These are phyloP conservation scores for Trichoderma simmonsii DNA, from an alignment of 2,329 filamentous ascomycete genomes.

Conservation along the genomic window DNA sequence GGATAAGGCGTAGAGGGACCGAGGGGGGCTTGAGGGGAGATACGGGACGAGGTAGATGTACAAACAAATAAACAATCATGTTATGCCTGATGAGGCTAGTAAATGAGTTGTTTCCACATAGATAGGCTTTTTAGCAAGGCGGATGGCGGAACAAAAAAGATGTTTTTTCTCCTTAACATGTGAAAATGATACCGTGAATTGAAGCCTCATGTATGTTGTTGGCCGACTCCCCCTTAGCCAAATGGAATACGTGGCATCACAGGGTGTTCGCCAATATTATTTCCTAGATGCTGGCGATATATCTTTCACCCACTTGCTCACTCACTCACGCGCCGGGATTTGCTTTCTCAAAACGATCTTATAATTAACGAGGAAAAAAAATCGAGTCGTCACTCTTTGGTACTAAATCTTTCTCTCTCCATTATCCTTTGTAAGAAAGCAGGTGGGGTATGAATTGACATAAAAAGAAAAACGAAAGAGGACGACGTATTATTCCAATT, in stretches of 20 bases:
- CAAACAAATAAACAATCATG: slow-evolving; percentile 12
- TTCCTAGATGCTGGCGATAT: too few relatives aligned
- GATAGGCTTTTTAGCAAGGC: neutral
- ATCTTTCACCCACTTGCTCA: too few relatives aligned
- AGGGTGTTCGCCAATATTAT: neutral
- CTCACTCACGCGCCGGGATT: neutral
- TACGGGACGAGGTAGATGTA: slow-evolving; percentile 1
- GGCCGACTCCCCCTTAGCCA: neutral
- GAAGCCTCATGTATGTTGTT: neutral
- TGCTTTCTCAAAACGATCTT: neutral
- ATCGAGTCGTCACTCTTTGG: neutral
- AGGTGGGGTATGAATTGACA: slow-evolving; percentile 1
- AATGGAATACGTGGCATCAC: neutral
- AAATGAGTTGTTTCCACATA: neutral
- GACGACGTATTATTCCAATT: neutral
- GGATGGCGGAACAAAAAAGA: neutral
- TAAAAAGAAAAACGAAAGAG: neutral
- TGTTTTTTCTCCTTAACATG: neutral
- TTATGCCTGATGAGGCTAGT: slow-evolving; percentile 7
- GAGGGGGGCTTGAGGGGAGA: neutral
- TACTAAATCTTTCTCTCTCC: neutral
- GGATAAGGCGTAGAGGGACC: neutral
- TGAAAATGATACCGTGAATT: neutral
- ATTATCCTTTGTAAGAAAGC: neutral
- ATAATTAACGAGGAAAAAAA: neutral